These are phyloP conservation scores for Penicillium oxalicum DNA, from an alignment of 2,329 filamentous ascomycete genomes.

Conservation along the genomic window DNA sequence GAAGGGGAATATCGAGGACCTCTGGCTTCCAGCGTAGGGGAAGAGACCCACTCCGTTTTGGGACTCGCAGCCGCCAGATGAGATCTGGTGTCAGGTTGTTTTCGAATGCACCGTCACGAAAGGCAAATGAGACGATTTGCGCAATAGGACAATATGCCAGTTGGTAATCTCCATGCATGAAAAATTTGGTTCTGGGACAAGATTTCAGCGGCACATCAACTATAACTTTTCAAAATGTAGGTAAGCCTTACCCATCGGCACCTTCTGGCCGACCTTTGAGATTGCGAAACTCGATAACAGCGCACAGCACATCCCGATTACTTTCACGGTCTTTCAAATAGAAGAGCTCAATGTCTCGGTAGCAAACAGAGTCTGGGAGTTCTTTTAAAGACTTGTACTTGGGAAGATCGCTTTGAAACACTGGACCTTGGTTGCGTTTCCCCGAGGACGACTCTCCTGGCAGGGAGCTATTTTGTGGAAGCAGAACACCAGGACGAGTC, in stretches of 20 bases:
- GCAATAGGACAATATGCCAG: slow-evolving; percentile 23
- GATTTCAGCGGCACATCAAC: slow-evolving; percentile 6
- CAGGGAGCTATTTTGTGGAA: neutral
- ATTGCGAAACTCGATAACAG: slow-evolving; percentile 24
- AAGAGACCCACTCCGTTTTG: slow-evolving; percentile 14
- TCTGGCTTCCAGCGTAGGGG: slow-evolving; percentile 19
- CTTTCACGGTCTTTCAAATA: slow-evolving; percentile 17
- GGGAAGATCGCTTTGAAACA: neutral
- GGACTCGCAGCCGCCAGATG: slow-evolving; percentile 21
- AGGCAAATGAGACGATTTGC: slow-evolving; percentile 22
- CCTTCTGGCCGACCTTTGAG: slow-evolving; percentile 23
- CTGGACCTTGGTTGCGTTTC: neutral
- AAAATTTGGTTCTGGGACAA: slow-evolving; percentile 23
- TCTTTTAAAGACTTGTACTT: neutral
- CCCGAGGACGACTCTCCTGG: neutral
- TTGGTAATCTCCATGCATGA: slow-evolving; percentile 25
- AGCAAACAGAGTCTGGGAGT: slow-evolving; percentile 14
- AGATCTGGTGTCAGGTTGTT: slow-evolving; percentile 24
- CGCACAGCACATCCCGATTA: slow-evolving; percentile 22
- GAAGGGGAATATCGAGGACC: slow-evolving; percentile 20
- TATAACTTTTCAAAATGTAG: slow-evolving; percentile 1
- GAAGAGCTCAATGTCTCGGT: slow-evolving; percentile 24
- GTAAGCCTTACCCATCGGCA: slow-evolving; percentile 20
- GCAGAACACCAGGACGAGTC: neutral
- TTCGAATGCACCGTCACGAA: slow-evolving; percentile 19